These are phyloP conservation scores for Suhomyces ambrosiae DNA, from an alignment of 1,139 yeast genomes.

Conservation along the genomic window DNA sequence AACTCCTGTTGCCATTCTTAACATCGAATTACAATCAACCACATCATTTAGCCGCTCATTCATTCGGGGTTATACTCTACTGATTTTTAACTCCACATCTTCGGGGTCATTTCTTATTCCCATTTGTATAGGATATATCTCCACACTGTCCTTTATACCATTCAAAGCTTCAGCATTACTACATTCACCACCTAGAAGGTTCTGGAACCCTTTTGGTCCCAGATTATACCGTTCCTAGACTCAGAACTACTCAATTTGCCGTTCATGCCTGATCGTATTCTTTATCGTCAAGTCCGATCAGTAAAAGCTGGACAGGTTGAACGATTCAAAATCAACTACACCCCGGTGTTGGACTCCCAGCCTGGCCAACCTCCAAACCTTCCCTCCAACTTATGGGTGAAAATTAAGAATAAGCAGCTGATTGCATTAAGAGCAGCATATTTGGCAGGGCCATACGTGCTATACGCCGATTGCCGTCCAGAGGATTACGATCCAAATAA, in stretches of 20 bases:
- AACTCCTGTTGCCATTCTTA: neutral
- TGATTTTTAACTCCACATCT: too few relatives aligned
- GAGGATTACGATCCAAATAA: slow-evolving; percentile 60
- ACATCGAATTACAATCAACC: too few relatives aligned
- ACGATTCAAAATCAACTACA: slow-evolving; percentile 37
- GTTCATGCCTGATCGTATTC: slow-evolving; percentile 22
- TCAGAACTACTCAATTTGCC: too few relatives aligned
- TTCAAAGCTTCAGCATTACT: too few relatives aligned
- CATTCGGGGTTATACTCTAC: too few relatives aligned
- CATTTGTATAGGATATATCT: too few relatives aligned
- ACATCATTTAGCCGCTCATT: too few relatives aligned
- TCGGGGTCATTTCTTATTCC: too few relatives aligned
- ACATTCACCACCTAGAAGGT: too few relatives aligned
- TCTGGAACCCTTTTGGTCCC: too few relatives aligned
- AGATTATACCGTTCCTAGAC: too few relatives aligned
- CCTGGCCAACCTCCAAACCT: slow-evolving; percentile 9
- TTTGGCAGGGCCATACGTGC: slow-evolving; percentile 85
- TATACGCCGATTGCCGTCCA: slow-evolving; percentile 80
- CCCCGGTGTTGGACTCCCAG: slow-evolving; percentile 26
- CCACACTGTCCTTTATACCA: too few relatives aligned
- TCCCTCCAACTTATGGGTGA: slow-evolving; percentile 53
- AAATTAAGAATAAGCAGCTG: slow-evolving; percentile 72
- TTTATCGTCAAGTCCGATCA: slow-evolving; percentile 35
- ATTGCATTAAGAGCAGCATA: slow-evolving; percentile 84
- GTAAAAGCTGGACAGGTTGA: slow-evolving; percentile 44